A percentile compares a stretch with the other conserved stretches of the same genome.
Evolutionary conservation across 2,329 filamentous ascomycete species (phyloP).

Genomic region (Aspergillus cejpii): DNA sequence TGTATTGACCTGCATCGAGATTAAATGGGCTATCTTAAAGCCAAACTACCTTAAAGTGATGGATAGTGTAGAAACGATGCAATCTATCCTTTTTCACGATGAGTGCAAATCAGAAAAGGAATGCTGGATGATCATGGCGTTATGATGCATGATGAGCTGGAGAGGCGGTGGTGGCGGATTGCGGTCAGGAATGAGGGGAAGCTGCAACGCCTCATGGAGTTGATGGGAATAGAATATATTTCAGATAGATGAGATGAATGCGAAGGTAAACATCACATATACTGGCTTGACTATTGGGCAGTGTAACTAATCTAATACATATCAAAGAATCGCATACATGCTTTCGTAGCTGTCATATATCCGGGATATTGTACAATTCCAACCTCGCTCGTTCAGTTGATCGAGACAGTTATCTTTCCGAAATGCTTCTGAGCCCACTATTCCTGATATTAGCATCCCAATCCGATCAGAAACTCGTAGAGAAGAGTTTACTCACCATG

Average conservation of each 20-base stretch:
- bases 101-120: neutral
- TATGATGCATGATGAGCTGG: conserved; percentile 9
- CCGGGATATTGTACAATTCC: neutral
- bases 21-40: neutral
- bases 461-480: neutral
- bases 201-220: neutral
- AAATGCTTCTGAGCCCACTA: conserved; percentile 50
- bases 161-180: conserved; percentile 8
- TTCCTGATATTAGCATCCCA: conserved; percentile 15
- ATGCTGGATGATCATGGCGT: conserved; percentile 1
- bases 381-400: conserved; percentile 22
- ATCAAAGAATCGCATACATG: neutral
- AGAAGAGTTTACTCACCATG: conserved; percentile 36
- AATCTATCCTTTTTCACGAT: neutral
- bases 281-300: no score
- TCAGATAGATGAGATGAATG: no score
- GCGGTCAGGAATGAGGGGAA: conserved; percentile 11
- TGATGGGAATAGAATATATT: no score
- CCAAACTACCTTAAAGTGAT: no score
- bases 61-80: no score
- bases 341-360: neutral
- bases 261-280: no score
- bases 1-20: conserved; percentile 11
- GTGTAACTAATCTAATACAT: neutral
- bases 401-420: conserved; percentile 50